Base-by-base conservation (phyloP, 2,329 filamentous ascomycete genomes). In the Fusarium napiforme region DNA sequence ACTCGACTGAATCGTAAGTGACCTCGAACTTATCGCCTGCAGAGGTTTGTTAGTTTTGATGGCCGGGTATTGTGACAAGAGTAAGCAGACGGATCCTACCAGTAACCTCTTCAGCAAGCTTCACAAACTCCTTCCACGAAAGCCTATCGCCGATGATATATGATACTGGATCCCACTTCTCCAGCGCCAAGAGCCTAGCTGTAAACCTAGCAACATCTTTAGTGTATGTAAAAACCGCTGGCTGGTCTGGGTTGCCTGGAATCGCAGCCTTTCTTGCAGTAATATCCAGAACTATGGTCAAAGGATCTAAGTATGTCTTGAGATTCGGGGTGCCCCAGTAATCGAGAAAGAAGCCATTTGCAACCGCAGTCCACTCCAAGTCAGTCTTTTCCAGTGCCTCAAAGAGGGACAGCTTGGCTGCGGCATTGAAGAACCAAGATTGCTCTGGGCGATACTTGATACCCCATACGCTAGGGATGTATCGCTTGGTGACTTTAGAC, bases 11-110 rank as follows among this genome's bases (percentile, higher is more conserved):
- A 26, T 46, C 23, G 23, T 46, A 28, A 0, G 43, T 46, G 4
- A 46, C 7, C 8, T 46, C 43, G 3, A 46, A 46, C 10, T 18
- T 7, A 1, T 46, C 23, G 12, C 43, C 43, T 46, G 23, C 9
- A 2, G 9, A 28, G 5, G 0, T 9, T 4, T 9, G 23, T 46
- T 10, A 46, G 23, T 0, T 46, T 19, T 5, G 3, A 19, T 5
- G 14, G 16, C 10, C n/a, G 7, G 2, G 6, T 3, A 23, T 11
- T 18, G n/a, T 23, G 0, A 43, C 18, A 1, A 4, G 10, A 18
- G n/a, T 11, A 7, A 9, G n/a, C 9, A 7, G 40, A n/a, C 30
- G 12, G 30, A 7, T 43, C n/a, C 2, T 43, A 43, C 42, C 42
- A 12, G 16, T 45, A 45, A 9, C 43, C 11, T 28, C 12, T 46